Evolutionary conservation across 2,329 filamentous ascomycete genomes (phyloP).

Genomic region (Thermoascus crustaceus): DNA sequence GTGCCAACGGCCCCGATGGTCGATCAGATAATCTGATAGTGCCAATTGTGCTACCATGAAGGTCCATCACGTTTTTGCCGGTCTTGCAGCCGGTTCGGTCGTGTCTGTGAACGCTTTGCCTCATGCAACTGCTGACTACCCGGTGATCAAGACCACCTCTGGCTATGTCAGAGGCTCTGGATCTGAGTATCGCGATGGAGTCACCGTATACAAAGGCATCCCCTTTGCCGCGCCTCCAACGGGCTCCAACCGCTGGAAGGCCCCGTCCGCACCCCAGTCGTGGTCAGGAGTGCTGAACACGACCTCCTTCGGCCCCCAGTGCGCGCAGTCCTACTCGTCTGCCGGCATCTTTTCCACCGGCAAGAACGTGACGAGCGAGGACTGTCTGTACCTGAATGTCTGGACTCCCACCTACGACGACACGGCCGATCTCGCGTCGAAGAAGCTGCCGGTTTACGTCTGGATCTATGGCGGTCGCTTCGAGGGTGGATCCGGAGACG

Average conservation of each 20-base stretch:
- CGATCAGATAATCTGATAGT: too few relatives aligned
- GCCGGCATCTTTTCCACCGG: slow-evolving; percentile 15
- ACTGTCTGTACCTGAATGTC: slow-evolving; percentile 17
- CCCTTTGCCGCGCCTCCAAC: slow-evolving; percentile 10
- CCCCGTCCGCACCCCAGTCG: background rate
- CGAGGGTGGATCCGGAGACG: background rate
- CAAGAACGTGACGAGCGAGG: slow-evolving; percentile 27
- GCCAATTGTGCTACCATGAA: too few relatives aligned
- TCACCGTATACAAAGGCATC: slow-evolving; percentile 19
- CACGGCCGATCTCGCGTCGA: background rate
- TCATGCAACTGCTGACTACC: too few relatives aligned
- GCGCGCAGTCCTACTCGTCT: slow-evolving; percentile 14
- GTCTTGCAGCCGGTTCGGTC: too few relatives aligned
- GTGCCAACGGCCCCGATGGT: too few relatives aligned
- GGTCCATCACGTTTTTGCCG: too few relatives aligned
- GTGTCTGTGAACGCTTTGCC: too few relatives aligned
- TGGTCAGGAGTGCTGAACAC: slow-evolving; percentile 12
- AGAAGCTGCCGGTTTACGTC: slow-evolving; percentile 1
- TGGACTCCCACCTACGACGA: slow-evolving; percentile 17
- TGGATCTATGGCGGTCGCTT: slow-evolving; percentile 2
- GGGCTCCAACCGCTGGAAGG: background rate
- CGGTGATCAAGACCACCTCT: slow-evolving; percentile 11
- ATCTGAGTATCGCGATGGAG: slow-evolving; percentile 15
- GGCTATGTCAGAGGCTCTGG: slow-evolving; percentile 14
- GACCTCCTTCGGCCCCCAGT: slow-evolving; percentile 14